Conservation (phyloP, 2,329 filamentous ascomycete species). For the Seiridium unicorne region DNA sequence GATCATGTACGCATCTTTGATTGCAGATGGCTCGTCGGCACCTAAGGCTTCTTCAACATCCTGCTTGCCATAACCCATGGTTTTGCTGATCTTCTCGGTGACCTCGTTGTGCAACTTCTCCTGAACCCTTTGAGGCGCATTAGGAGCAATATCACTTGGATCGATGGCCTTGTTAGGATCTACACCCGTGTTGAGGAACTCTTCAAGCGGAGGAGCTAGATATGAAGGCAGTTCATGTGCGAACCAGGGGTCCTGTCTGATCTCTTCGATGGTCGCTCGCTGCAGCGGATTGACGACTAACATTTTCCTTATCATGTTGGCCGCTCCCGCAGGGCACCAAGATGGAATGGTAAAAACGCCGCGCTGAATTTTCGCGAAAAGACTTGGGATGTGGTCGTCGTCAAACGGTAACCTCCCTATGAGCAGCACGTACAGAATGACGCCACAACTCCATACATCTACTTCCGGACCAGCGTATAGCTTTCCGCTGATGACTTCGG, state of each 20-base stretch:
- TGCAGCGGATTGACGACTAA: slow-evolving; percentile 93
- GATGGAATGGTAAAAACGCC: slow-evolving; percentile 90
- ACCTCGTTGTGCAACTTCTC: slow-evolving; percentile 91
- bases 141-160: slow-evolving; percentile 75
- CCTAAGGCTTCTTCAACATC: slow-evolving; percentile 94
- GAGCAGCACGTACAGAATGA: slow-evolving; percentile 82
- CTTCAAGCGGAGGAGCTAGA: slow-evolving; percentile 81
- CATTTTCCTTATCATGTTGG: slow-evolving; percentile 85
- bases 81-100: slow-evolving; percentile 93
- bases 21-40: slow-evolving; percentile 90
- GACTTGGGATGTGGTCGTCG: slow-evolving; percentile 94
- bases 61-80: slow-evolving; percentile 93
- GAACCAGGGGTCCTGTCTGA: slow-evolving; percentile 93
- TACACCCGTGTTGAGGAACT: slow-evolving; percentile 91
- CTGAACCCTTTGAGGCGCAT: slow-evolving; percentile 74
- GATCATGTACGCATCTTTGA: slow-evolving; percentile 98
- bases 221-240: slow-evolving; percentile 82
- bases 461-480: slow-evolving; percentile 96
- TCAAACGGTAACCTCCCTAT: slow-evolving; percentile 89
- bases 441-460: slow-evolving; percentile 96
- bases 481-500: slow-evolving; percentile 97
- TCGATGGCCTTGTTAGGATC: slow-evolving; percentile 91
- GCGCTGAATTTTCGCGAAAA: slow-evolving; percentile 97
- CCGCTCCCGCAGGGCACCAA: slow-evolving; percentile 85
- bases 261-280: slow-evolving; percentile 90